phyloP scores from a whole-genome alignment of 495 filamentous ascomycete species.

The Penicillium odoratum region DNA sequence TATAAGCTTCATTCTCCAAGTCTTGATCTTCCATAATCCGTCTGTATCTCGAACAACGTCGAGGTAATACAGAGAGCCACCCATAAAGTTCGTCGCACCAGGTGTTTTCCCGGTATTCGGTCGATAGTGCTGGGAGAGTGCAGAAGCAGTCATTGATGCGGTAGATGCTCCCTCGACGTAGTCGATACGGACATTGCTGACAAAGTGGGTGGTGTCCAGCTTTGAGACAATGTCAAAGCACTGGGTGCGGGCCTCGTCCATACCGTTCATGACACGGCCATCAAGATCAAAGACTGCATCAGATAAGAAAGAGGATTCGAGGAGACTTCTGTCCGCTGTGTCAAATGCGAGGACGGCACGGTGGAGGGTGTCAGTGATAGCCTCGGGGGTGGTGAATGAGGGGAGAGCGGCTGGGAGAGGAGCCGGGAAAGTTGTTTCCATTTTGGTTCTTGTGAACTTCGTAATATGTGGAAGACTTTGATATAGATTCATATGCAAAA shows the following conservation, averaged over 20 bases:
- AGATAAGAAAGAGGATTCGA: constrained; percentile 25
- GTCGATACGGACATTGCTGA: constrained; percentile 33
- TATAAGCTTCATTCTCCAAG: constrained; percentile 21
- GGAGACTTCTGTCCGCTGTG: constrained; percentile 23
- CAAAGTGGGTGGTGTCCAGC: constrained; percentile 35
- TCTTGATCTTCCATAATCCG: constrained; percentile 32
- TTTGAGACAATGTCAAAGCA: constrained; percentile 22
- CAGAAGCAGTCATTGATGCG: constrained; percentile 22
- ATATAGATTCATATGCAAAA: too few species aligned
- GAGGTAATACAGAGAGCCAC: constrained; percentile 24
- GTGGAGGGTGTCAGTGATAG: constrained; percentile 34
- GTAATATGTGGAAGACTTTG: too few species aligned
- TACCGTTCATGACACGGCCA: constrained; percentile 17
- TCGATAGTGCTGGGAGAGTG: constrained; percentile 32
- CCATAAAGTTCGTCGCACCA: constrained; percentile 9
- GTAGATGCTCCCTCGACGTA: constrained; percentile 19
- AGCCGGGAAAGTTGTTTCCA: too few species aligned
- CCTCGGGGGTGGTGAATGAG: constrained; percentile 18
- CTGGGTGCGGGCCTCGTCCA: constrained; percentile 15
- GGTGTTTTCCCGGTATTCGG: constrained; percentile 21
- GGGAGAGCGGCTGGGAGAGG: neutral
- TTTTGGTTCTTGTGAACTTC: too few species aligned
- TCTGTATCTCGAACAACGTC: constrained; percentile 29
- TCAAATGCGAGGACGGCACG: constrained; percentile 30
- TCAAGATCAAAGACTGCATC: constrained; percentile 25